Evolutionary conservation across 2,329 filamentous ascomycete genomes (phyloP), one percentile per base, ranked within the genome.

Genomic region (Fusarium graminum): DNA sequence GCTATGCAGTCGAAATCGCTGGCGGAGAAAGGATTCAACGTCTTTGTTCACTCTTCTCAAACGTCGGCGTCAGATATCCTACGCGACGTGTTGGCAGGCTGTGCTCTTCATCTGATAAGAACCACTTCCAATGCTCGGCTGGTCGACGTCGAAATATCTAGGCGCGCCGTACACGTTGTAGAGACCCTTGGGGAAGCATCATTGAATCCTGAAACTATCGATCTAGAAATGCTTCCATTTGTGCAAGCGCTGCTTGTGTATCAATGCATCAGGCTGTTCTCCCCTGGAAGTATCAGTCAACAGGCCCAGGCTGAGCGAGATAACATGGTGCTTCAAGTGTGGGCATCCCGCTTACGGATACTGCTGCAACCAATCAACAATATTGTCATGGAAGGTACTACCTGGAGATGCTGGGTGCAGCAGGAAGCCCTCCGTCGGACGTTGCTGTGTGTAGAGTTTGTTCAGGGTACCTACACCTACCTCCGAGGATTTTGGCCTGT

Each of bases 401-500:
- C 14, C 1, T 58, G 50, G 54, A 14, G 19, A n/a, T 3, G 1
- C 0, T 58, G 54, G 50, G 22, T 58, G 1, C 11, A 54, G 3
- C 22, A 46, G 4, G 54, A 58, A 55, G 52, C 50, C 6, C 14
- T 55, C 5, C 22, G 54, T 16, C 40, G 54, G 4, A 58, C 54
- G 2, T 3, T 58, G 1, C 7, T 58, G 2, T 58, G 41, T 4
- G 14, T 22, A 19, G 54, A 58, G 8, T 19, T 58, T 14, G 22
- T 39, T 1, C 36, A 42, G 0, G 54, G 40, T 4, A 32, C 28
- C 0, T 58, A 58, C 19, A 56, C 22, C 0, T 58, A 46, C 3
- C 34, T 58, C 1, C 52, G 29, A 22, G 40, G 16, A 1, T 34
- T 32, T 9, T 58, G 54, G 54, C 40, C 52, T 3, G 6, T 28